Percentiles rank a stretch among this genome's conserved stretches.
These are phyloP conservation scores for Sporothrix globosa DNA, from an alignment of 2,329 filamentous ascomycete genomes.

Conservation along the genomic window DNA sequence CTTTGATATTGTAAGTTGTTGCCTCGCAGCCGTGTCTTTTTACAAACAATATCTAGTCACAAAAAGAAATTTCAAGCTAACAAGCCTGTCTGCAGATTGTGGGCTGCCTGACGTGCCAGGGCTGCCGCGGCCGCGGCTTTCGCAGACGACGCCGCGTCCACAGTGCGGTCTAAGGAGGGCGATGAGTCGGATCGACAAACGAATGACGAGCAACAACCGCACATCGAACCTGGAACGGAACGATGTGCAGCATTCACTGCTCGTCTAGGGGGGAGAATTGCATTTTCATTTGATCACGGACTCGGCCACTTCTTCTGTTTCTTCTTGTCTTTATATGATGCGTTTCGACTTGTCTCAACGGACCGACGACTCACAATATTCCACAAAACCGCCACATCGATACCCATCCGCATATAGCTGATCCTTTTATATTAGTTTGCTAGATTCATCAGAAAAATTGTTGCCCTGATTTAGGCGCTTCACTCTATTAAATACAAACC, in stretches of 20 bases:
- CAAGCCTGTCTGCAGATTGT: slow-evolving; percentile 51
- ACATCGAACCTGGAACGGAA: neutral
- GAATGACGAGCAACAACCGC: slow-evolving; percentile 11
- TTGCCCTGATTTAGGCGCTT: neutral
- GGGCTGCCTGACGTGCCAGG: slow-evolving; percentile 64
- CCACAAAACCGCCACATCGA: slow-evolving; percentile 13
- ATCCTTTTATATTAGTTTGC: neutral
- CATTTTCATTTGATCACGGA: neutral
- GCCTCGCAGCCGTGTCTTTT: too few species aligned
- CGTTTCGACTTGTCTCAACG: neutral
- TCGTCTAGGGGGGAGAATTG: neutral
- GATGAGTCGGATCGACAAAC: neutral
- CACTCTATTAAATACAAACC: slow-evolving; percentile 7
- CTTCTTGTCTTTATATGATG: slow-evolving; percentile 26
- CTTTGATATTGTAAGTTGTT: slow-evolving; percentile 54
- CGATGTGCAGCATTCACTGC: neutral
- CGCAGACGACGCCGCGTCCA: slow-evolving; percentile 30
- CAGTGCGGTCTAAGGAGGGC: slow-evolving; percentile 12
- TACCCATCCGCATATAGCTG: neutral
- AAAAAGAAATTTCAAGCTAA: neutral
- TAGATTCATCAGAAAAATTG: neutral
- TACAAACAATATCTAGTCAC: neutral
- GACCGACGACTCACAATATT: slow-evolving; percentile 3
- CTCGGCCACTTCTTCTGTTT: neutral
- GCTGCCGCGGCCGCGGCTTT: slow-evolving; percentile 43